A percentile compares a stretch with the other conserved stretches of the same genome.
Conservation (phyloP, 2,329 filamentous ascomycete genomes). For the Ophiostoma sp. region DNA sequence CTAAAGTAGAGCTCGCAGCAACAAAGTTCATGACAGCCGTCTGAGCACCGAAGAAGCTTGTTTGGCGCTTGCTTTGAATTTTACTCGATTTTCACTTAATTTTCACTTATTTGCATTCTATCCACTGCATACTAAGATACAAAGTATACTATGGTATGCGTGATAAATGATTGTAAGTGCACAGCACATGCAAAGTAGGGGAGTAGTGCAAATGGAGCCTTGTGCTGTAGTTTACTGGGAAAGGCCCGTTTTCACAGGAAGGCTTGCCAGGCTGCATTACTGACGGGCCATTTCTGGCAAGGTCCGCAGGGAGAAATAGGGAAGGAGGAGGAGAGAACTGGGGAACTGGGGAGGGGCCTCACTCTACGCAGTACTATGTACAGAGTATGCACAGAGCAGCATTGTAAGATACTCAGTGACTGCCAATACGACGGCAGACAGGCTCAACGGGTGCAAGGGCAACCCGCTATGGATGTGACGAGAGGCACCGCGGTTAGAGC, state of each 20-base stretch:
- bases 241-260: constrained; percentile 9
- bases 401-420: not conserved
- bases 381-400: no score
- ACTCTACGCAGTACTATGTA: no score
- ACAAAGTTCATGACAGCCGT: no score
- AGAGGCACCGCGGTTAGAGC: not conserved
- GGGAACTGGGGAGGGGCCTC: not conserved
- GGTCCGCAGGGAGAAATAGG: not conserved
- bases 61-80: no score
- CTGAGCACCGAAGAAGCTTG: no score
- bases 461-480: not conserved
- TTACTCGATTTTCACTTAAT: no score
- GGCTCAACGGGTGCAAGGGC: not conserved
- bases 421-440: not conserved
- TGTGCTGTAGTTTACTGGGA: not conserved
- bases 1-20: no score
- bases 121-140: no score
- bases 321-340: not conserved
- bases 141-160: not conserved
- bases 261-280: constrained; percentile 2
- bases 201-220: constrained; percentile 9
- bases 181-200: not conserved
- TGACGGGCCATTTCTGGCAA: constrained; percentile 6
- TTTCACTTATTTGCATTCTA: no score
- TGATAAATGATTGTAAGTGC: not conserved